phyloP scores from a whole-genome alignment of 2,329 filamentous ascomycete species.

The Zymoseptoria passerinii region DNA sequence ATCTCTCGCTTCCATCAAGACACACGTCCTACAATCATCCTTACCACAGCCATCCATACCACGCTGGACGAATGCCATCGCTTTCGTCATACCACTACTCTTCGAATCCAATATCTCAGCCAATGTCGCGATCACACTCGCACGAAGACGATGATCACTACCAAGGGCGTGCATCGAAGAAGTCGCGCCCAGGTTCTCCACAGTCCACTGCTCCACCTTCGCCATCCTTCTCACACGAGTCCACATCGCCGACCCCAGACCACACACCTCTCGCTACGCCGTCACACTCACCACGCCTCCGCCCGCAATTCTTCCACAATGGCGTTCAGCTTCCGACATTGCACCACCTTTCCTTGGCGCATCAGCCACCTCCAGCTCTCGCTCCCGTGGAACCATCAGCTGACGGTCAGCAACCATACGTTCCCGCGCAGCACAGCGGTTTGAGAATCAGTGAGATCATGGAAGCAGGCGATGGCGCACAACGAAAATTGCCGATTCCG shows the following conservation, averaged over 20 bases:
- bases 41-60: conserved; percentile 43
- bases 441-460: conserved; percentile 89
- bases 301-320: conserved; percentile 59
- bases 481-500: conserved; percentile 83
- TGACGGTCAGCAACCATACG: conserved; percentile 51
- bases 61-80: conserved; percentile 59
- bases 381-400: conserved; percentile 63
- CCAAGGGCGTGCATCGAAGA: conserved; percentile 67
- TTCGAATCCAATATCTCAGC: conserved; percentile 47
- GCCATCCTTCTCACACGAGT: conserved; percentile 93
- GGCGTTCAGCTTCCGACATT: conserved; percentile 81
- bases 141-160: conserved; percentile 78
- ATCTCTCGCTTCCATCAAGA: conserved; percentile 27
- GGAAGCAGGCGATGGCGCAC: conserved; percentile 74
- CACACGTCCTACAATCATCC: conserved; percentile 29
- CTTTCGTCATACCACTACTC: conserved; percentile 66
- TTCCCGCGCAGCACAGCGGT: conserved; percentile 52
- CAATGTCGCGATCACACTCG: conserved; percentile 85
- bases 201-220: conserved; percentile 94
- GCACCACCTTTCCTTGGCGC: conserved; percentile 60
- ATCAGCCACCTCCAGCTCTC: conserved; percentile 50
- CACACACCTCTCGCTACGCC: conserved; percentile 98
- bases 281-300: conserved; percentile 84
- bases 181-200: conserved; percentile 85
- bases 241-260: conserved; percentile 87